Conservation (phyloP, 2,329 filamentous ascomycete genomes). For the Fusarium sp. region DNA sequence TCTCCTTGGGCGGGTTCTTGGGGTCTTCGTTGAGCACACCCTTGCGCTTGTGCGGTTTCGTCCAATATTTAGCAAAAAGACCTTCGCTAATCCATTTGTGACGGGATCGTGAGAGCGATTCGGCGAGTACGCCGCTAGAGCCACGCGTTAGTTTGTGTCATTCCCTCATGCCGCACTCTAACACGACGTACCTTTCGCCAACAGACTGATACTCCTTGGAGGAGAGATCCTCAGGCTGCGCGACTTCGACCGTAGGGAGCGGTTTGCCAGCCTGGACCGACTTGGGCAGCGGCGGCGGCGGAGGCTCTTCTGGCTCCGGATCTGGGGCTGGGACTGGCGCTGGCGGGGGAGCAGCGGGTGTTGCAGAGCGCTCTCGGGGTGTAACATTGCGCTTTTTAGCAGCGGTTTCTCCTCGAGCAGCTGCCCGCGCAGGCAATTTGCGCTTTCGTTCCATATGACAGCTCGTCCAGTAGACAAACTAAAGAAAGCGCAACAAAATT, state of each 20-base stretch:
- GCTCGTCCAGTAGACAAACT: constrained; percentile 23
- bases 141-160: constrained; percentile 37
- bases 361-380: constrained; percentile 63
- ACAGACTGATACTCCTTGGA: constrained; percentile 77
- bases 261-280: constrained; percentile 73
- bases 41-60: constrained; percentile 76
- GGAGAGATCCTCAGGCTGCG: constrained; percentile 73
- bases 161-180: neutral
- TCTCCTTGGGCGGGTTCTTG: constrained; percentile 75
- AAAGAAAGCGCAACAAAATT: constrained; percentile 28
- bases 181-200: constrained; percentile 69
- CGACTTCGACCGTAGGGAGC: constrained; percentile 74
- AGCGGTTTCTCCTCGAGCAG: constrained; percentile 68
- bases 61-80: constrained; percentile 82
- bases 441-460: constrained; percentile 71
- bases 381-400: constrained; percentile 70
- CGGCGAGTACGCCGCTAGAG: constrained; percentile 75
- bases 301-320: constrained; percentile 47
- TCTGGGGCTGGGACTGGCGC: constrained; percentile 41
- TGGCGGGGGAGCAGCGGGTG: constrained; percentile 56
- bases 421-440: constrained; percentile 71
- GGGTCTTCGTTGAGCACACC: constrained; percentile 71
- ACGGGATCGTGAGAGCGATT: constrained; percentile 79
- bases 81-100: constrained; percentile 78
- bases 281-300: constrained; percentile 65